Base-by-base conservation (phyloP, 2,329 filamentous ascomycete genomes). In the Aspergillus fructus region DNA sequence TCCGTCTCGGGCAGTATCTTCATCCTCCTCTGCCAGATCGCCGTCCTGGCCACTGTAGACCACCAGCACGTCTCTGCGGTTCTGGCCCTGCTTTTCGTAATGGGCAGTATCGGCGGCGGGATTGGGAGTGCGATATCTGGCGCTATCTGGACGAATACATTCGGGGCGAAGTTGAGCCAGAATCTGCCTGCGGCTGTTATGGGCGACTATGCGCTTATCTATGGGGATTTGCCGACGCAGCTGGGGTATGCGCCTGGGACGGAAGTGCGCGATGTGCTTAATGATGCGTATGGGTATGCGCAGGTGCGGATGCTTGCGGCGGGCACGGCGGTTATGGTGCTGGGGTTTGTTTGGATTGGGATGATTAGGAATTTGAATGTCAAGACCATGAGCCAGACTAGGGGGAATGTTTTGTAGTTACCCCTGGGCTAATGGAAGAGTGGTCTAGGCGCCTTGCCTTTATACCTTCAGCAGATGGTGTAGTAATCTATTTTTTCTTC, bases 141-240 rank as follows among this genome's bases (percentile, higher is more conserved):
- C 0, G 83, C 84, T 12, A 85, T 89, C 62, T 89, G 85, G 85
- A 83, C 80, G 0, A 78, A 81, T 58, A 80, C 82, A 0, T 83
- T 87, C 69, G 76, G 75, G 4, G 68, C 72, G 2, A 75, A 76
- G 0, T 74, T 87, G 8, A 55, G 56, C 15, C 66, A 7, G 7
- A 30, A 52, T 27, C 42, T 56, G 5, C 54, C 54, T 5, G 48
- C 40, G 13, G 45, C 34, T 1, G 62, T 60, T 2, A 34, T 56
- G 55, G 9, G 49, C 0, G 47, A 63, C 19, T 53, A 53, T 23
- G 19, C 39, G 24, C 11, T 40, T 2, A 63, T 62, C 24, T 59
- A 64, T 37, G 52, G 54, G 13, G 41, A 43, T 11, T 40, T 63
- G 15, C 45, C 51, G 2, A 41, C 41, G 4, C 61, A 63, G 53